Evolutionary conservation across 345 rosid species (phyloP).

Genomic region (Gynandropsis gynandra): DNA sequence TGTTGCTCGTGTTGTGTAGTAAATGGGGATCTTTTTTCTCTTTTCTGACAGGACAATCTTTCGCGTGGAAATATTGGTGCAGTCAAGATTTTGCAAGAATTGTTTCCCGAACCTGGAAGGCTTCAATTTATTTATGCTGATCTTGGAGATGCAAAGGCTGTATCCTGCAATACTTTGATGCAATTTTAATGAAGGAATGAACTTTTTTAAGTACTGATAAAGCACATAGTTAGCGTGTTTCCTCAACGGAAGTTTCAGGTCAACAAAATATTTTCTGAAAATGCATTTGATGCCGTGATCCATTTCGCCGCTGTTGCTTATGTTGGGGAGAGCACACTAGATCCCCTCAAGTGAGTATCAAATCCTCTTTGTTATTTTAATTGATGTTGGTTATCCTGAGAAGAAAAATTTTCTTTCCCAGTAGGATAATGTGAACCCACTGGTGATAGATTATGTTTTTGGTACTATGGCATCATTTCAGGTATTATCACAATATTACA

Average conservation of each 20-base stretch:
- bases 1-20: constrained; percentile 9
- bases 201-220: not conserved
- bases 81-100: constrained; percentile 36
- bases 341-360: constrained; percentile 45
- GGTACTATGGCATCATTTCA: constrained; percentile 9
- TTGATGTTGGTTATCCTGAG: not conserved
- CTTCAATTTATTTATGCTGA: constrained; percentile 54
- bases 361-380: not conserved
- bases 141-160: constrained; percentile 45
- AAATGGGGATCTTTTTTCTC: not conserved
- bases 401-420: not conserved
- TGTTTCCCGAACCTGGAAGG: constrained; percentile 48
- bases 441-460: constrained; percentile 1
- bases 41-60: constrained; percentile 40
- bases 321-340: constrained; percentile 62
- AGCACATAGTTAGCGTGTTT: constrained; percentile 3
- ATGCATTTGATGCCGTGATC: constrained; percentile 57
- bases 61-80: constrained; percentile 52
- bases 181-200: not conserved
- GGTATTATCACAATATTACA: constrained; percentile 66
- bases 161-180: constrained; percentile 25
- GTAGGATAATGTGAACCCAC: constrained; percentile 14
- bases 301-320: constrained; percentile 72
- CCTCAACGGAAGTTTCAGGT: constrained; percentile 26
- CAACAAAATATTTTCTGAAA: constrained; percentile 41